phyloP scores from a whole-genome alignment of 2,329 filamentous ascomycete species.

The Purpureocillium lavendulum region DNA sequence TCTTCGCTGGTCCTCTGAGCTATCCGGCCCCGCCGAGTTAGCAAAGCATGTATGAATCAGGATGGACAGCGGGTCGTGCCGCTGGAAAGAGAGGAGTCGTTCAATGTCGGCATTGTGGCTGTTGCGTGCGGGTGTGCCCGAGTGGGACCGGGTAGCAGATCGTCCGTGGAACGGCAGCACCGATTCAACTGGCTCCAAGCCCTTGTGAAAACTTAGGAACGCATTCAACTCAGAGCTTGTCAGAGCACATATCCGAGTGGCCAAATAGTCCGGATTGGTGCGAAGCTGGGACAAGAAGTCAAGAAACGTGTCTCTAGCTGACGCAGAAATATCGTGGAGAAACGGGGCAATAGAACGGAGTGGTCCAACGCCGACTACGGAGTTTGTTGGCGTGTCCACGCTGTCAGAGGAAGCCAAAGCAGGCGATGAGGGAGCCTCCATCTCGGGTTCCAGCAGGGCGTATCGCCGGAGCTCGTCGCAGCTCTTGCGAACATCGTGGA shows the following conservation, averaged over 20 bases:
- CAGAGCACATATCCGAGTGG: conserved; percentile 69
- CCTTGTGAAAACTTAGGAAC: conserved; percentile 70
- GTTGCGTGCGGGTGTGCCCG: conserved; percentile 34
- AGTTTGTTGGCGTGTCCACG: conserved; percentile 37
- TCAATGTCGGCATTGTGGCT: conserved; percentile 60
- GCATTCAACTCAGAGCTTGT: conserved; percentile 67
- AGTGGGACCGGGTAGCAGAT: conserved; percentile 36
- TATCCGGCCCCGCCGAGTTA: conserved; percentile 74
- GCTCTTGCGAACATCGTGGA: conserved; percentile 71
- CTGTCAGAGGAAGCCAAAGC: conserved; percentile 37
- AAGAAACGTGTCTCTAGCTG: conserved; percentile 67
- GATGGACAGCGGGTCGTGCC: conserved; percentile 77
- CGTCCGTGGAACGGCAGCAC: conserved; percentile 63
- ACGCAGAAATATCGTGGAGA: conserved; percentile 65
- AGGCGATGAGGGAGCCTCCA: conserved; percentile 46
- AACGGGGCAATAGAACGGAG: conserved; percentile 44
- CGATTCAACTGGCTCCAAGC: conserved; percentile 73
- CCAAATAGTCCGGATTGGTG: conserved; percentile 81
- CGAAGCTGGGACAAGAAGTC: conserved; percentile 75
- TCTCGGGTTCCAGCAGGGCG: conserved; percentile 63
- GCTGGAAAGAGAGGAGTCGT: conserved; percentile 78
- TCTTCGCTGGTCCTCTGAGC: conserved; percentile 69
- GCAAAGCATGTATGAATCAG: conserved; percentile 86
- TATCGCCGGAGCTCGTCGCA: conserved; percentile 65
- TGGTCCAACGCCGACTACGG: conserved; percentile 26